Evolutionary conservation across 176 grass and related monocot genomes (phyloP).

Genomic region (Oryza glaberrima): DNA sequence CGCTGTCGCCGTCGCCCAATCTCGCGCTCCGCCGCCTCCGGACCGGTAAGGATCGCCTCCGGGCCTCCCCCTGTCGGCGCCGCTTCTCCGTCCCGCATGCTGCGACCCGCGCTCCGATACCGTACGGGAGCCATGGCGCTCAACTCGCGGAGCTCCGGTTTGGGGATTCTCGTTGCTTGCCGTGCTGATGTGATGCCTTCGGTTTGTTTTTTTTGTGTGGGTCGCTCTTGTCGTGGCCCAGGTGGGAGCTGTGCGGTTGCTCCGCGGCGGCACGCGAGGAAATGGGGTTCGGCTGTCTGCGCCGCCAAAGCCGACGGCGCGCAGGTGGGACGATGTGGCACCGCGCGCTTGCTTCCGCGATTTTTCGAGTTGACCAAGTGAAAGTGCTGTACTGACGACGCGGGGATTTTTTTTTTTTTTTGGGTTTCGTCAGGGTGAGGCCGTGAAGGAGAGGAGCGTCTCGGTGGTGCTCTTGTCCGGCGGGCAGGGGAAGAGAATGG

Average conservation of each 20-base stretch:
- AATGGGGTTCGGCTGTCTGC: constrained; percentile 7
- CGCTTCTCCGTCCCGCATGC: background rate
- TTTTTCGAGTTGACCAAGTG: background rate
- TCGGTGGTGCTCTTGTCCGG: constrained; percentile 92
- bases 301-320: constrained; percentile 31
- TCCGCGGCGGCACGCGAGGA: constrained; percentile 13
- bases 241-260: constrained; percentile 40
- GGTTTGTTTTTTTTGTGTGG: background rate
- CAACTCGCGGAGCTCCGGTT: background rate
- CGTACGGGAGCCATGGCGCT: background rate
- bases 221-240: background rate
- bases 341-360: background rate
- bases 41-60: constrained; percentile 28
- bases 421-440: constrained; percentile 45
- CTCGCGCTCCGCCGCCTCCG: constrained; percentile 14
- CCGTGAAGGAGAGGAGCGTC: constrained; percentile 82
- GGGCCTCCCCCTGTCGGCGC: no score
- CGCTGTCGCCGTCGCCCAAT: background rate
- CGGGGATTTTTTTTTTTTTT: constrained; percentile 1
- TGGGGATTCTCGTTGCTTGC: background rate
- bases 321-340: constrained; percentile 36
- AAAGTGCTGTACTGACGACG: background rate
- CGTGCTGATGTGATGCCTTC: constrained; percentile 18
- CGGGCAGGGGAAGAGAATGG: constrained; percentile 88
- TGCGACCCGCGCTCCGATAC: background rate